Evolutionary conservation across 805 yeast species (phyloP).

Genomic region (Phaffomyces antillensis): DNA sequence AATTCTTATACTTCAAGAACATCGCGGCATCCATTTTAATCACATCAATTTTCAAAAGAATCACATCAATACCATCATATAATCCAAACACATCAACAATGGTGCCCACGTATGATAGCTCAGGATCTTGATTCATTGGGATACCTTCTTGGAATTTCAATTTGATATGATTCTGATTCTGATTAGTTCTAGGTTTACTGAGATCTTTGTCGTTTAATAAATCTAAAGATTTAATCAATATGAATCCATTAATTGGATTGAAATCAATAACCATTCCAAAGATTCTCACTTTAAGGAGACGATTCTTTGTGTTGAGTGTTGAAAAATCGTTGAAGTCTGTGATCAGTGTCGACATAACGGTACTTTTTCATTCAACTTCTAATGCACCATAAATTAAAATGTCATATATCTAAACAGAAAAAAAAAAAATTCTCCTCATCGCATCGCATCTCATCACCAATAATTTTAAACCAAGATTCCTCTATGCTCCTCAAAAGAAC

Average conservation of each 20-base stretch:
- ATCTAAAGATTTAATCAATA: conserved; percentile 12
- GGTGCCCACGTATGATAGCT: conserved; percentile 15
- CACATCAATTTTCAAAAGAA: conserved; percentile 7
- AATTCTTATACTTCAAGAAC: too few relatives aligned
- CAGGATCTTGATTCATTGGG: conserved; percentile 8
- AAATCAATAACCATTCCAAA: conserved; percentile 17
- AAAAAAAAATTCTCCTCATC: too few relatives aligned
- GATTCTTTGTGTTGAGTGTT: conserved; percentile 7
- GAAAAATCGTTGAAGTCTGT: neutral
- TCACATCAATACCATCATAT: conserved; percentile 10
- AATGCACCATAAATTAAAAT: too few relatives aligned
- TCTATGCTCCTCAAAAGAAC: neutral
- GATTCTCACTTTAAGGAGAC: conserved; percentile 14
- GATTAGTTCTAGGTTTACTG: neutral
- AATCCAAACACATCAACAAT: conserved; percentile 14
- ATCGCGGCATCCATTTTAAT: neutral
- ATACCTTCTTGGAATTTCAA: conserved; percentile 12
- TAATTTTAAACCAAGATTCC: too few relatives aligned
- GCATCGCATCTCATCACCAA: too few relatives aligned
- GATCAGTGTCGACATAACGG: neutral
- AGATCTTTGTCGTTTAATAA: conserved; percentile 1
- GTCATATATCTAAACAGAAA: neutral
- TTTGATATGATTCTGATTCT: neutral
- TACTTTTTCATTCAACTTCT: too few relatives aligned
- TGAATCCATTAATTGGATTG: conserved; percentile 10